Evolutionary conservation across 371 early-diverging fungal genomes (phyloP).

Genomic region (Mucor velutinosus): DNA sequence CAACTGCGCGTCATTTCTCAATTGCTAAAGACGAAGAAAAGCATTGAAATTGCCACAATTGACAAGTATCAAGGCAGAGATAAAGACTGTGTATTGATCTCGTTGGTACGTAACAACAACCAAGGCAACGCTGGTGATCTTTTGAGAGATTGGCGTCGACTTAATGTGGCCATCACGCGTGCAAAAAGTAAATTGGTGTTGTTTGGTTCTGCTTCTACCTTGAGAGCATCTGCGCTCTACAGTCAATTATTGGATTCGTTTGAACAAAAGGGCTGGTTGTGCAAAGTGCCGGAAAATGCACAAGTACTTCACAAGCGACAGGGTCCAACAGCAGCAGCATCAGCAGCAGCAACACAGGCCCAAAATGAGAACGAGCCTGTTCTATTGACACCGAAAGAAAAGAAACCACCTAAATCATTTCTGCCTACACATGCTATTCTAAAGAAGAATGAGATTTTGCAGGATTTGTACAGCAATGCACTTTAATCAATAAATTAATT

Average conservation of each 20-base stretch:
- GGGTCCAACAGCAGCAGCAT: background rate
- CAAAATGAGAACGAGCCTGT: background rate
- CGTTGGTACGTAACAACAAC: slow-evolving; percentile 85
- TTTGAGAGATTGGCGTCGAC: slow-evolving; percentile 88
- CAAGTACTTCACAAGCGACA: background rate
- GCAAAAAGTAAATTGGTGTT: slow-evolving; percentile 91
- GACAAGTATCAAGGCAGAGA: slow-evolving; percentile 96
- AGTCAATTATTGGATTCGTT: slow-evolving; percentile 54
- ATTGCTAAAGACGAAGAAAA: slow-evolving; percentile 31
- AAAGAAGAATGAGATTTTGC: slow-evolving; percentile 27
- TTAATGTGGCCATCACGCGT: slow-evolving; percentile 98
- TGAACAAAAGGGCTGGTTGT: slow-evolving; percentile 47
- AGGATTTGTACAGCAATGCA: slow-evolving; percentile 24
- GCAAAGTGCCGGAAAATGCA: background rate
- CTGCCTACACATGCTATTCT: slow-evolving; percentile 18
- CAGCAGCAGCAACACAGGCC: too few relatives aligned
- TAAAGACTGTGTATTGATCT: slow-evolving; percentile 85
- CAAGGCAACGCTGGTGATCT: slow-evolving; percentile 83
- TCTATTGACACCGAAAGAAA: background rate
- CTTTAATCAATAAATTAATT: background rate
- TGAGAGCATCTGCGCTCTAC: slow-evolving; percentile 61
- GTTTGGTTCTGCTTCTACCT: slow-evolving; percentile 79
- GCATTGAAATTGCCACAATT: slow-evolving; percentile 79
- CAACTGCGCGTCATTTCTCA: slow-evolving; percentile 73
- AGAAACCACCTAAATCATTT: slow-evolving; percentile 15